Base-by-base conservation (phyloP, 1,139 yeast genomes). In the Diutina siamensis region DNA sequence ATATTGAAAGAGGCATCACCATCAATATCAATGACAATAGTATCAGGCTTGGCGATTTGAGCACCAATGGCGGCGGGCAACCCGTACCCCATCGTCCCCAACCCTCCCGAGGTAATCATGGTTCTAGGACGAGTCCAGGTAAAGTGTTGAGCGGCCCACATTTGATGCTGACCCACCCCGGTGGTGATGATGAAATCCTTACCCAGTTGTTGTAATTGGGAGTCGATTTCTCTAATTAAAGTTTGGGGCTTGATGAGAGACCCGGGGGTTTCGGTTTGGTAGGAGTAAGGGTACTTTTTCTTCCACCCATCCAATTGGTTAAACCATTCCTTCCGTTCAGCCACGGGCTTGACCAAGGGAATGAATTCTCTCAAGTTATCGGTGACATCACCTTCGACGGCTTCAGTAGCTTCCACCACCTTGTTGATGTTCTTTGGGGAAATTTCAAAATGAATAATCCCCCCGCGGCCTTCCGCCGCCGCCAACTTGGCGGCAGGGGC, bases 111-210 rank as follows among this genome's bases (percentile, higher is more conserved):
- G 21, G 97, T 88, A 62, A 92, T 84, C 74, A 92, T 83, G 47
- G 94, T 76, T 65, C 97, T 78, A 55, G 97, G 97, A 53, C 77
- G 69, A 50, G 80, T 83, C 94, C 96, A 89, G 40, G 49, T 48
- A 78, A 83, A 88, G 65, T 88, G 89, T 69, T 92, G 98, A 40
- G 98, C 98, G 40, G 97, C 94, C 97, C 98, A 92, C 98, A 92
- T 92, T 72, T 92, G 98, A 74, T 92, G 98, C 73, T 92, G 98
- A 50, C 98, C 98, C 48, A 92, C 97, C 72, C 98, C 98, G 44
- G 98, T 92, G 48, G 97, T 84, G 55, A 92, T 81, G 58, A 88
- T 79, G 51, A 87, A 89, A 52, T 80, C 86, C 62, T 78, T 85
- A 51, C 78, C 80, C 57, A 79, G 76, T 47, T 71, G 70, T 21